Conservation (phyloP, 129 eudicot genomes). For the Artemisia tridentata region DNA sequence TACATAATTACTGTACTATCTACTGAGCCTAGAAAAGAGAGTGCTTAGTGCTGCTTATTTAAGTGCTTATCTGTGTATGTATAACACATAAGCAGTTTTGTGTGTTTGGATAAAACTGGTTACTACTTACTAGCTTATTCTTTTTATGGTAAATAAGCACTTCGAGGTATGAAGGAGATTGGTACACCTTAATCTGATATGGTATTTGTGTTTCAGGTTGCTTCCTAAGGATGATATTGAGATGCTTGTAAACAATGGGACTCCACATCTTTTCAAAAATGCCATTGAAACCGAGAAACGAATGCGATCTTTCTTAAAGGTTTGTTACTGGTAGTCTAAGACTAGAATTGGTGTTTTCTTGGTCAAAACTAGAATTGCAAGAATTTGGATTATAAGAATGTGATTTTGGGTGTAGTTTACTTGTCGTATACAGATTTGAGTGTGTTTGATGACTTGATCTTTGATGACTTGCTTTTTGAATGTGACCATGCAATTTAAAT, state of each 20-base stretch:
- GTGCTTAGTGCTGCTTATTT: neutral
- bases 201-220: slow-evolving; percentile 38
- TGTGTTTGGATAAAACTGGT: neutral
- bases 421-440: neutral
- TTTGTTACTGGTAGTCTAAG: slow-evolving; percentile 15
- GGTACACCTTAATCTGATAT: neutral
- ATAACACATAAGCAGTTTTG: neutral
- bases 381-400: no score
- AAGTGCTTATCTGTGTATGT: neutral
- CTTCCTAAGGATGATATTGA: slow-evolving; percentile 68
- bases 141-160: neutral
- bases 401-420: neutral
- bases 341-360: no score
- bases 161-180: neutral
- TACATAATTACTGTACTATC: no score
- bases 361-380: no score
- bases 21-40: no score
- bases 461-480: neutral
- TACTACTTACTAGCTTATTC: neutral
- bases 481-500: neutral
- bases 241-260: slow-evolving; percentile 59
- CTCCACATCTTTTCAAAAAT: slow-evolving; percentile 73
- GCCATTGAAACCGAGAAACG: slow-evolving; percentile 57
- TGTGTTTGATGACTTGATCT: slow-evolving; percentile 12
- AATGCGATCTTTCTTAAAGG: slow-evolving; percentile 62